Conservation (phyloP, 495 filamentous ascomycete genomes). For the Aspergillus olivimuriae region DNA sequence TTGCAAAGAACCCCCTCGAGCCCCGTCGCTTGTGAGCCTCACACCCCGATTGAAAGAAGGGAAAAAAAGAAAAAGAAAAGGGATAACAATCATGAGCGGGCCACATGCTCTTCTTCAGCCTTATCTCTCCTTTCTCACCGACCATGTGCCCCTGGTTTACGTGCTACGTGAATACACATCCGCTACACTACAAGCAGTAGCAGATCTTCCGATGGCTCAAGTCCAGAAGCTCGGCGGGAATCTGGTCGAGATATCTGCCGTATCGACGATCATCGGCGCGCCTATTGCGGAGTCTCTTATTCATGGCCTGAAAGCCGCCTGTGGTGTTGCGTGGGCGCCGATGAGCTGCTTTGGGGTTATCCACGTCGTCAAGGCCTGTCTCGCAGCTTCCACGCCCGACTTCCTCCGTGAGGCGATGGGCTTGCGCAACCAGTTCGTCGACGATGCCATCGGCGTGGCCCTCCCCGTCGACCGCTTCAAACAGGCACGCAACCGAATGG, state of each 20-base stretch:
- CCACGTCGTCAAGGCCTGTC: background rate
- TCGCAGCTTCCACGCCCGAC: background rate
- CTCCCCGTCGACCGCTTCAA: background rate
- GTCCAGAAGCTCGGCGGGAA: background rate
- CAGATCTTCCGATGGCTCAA: background rate
- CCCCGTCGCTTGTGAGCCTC: no score
- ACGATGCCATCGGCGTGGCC: background rate
- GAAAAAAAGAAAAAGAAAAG: no score
- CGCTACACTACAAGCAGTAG: background rate
- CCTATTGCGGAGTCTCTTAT: background rate
- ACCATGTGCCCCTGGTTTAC: background rate
- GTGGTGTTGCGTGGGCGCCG: background rate
- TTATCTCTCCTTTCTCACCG: conserved; percentile 20
- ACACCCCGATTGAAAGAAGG: no score
- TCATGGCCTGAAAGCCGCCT: background rate
- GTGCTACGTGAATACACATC: background rate
- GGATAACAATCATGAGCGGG: background rate
- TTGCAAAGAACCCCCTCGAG: no score
- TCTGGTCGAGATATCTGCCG: background rate
- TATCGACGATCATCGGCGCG: background rate
- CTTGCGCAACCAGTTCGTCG: background rate
- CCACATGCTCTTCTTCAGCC: background rate
- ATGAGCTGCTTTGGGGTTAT: background rate
- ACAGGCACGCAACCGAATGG: background rate
- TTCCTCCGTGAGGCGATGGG: background rate